phyloP scores from a whole-genome alignment of 345 rosid genomes.

The Leavenworthia alabamica region DNA sequence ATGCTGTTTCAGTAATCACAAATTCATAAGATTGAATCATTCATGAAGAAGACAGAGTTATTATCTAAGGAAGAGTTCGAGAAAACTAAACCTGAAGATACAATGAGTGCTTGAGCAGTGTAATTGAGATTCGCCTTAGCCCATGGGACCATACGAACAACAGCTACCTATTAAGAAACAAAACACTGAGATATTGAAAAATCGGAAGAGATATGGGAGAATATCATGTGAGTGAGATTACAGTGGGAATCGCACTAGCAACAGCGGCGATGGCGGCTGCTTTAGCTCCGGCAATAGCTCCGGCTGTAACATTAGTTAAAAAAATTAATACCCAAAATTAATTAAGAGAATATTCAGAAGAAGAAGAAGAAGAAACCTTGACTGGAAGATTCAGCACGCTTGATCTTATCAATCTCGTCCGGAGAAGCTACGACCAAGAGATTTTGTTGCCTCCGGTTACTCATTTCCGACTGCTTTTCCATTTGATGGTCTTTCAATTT shows the following conservation, averaged over 20 bases:
- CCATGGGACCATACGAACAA: constrained; percentile 84
- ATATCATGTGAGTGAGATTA: too few relatives aligned
- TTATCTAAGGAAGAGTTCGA: not conserved
- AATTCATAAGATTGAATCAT: constrained; percentile 1
- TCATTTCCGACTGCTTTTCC: constrained; percentile 13
- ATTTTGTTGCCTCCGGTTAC: constrained; percentile 14
- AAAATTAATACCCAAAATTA: not conserved
- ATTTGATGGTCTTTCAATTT: not conserved
- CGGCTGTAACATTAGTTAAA: constrained; percentile 37
- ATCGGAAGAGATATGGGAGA: too few relatives aligned
- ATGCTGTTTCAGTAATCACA: constrained; percentile 19
- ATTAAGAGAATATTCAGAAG: not conserved
- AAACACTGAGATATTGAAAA: not conserved
- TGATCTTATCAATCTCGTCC: constrained; percentile 24
- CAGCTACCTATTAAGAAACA: constrained; percentile 23
- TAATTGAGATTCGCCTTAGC: constrained; percentile 79
- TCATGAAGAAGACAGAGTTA: not conserved
- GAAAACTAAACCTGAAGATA: constrained; percentile 47
- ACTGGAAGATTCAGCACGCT: constrained; percentile 18
- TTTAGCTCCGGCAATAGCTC: constrained; percentile 78
- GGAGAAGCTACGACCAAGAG: constrained; percentile 27
- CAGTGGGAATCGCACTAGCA: constrained; percentile 79
- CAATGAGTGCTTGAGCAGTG: constrained; percentile 91
- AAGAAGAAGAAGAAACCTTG: constrained; percentile 23
- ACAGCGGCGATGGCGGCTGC: constrained; percentile 67